These are phyloP conservation scores for Pseudohyphozyma bogoriensis DNA, from an alignment of 768 basidiomycete genomes.

Conservation along the genomic window DNA sequence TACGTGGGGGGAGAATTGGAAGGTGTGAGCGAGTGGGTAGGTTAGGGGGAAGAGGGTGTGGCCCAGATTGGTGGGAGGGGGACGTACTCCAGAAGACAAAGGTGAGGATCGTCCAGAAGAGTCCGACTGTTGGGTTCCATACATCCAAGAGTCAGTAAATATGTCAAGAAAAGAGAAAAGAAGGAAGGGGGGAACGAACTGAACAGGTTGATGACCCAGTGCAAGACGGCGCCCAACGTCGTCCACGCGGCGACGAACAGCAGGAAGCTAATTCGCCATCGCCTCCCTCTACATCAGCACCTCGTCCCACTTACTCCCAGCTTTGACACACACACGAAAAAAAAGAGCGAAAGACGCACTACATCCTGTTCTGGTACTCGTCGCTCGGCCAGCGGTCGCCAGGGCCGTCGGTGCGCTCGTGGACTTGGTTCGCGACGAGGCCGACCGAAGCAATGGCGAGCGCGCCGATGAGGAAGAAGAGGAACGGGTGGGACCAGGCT, in stretches of 20 bases:
- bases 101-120: not conserved
- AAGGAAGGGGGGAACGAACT: not conserved
- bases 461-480: not conserved
- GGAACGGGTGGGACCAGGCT: not conserved
- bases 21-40: no score
- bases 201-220: constrained; percentile 1
- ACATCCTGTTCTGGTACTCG: no score
- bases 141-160: not conserved
- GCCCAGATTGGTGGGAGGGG: no score
- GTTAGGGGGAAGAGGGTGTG: no score
- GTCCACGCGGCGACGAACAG: constrained; percentile 1
- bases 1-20: not conserved
- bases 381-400: no score
- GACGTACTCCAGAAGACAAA: not conserved
- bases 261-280: constrained; percentile 1
- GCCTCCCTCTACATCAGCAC: no score
- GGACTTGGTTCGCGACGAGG: not conserved
- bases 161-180: not conserved
- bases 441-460: not conserved
- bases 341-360: no score
- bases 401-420: not conserved
- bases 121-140: not conserved
- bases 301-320: no score
- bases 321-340: no score
- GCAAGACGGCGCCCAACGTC: not conserved